These are phyloP conservation scores for Fusarium virguliforme DNA, from an alignment of 2,329 filamentous ascomycete species.

Conservation along the genomic window DNA sequence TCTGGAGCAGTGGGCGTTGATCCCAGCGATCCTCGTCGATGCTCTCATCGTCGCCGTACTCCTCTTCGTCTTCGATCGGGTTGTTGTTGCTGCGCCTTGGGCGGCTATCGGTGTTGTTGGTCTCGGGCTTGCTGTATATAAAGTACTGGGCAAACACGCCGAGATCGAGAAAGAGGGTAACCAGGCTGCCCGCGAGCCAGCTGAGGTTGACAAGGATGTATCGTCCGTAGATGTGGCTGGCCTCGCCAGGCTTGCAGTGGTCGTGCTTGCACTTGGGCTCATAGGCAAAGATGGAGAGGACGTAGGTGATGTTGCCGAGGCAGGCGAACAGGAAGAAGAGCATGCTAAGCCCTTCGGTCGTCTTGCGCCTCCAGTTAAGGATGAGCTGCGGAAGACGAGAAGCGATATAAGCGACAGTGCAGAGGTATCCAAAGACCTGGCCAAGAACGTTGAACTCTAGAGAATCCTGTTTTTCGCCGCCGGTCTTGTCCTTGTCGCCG, in stretches of 20 bases:
- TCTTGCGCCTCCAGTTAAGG: slow-evolving; percentile 92
- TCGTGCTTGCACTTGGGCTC: slow-evolving; percentile 77
- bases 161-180: slow-evolving; percentile 88
- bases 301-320: slow-evolving; percentile 94
- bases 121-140: slow-evolving; percentile 75
- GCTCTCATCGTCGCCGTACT: slow-evolving; percentile 52
- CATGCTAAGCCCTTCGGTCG: slow-evolving; percentile 92
- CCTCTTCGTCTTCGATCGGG: slow-evolving; percentile 45
- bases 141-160: slow-evolving; percentile 94
- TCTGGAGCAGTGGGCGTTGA: slow-evolving; percentile 58
- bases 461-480: slow-evolving; percentile 61
- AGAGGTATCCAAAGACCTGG: slow-evolving; percentile 94
- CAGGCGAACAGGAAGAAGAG: slow-evolving; percentile 98
- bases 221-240: slow-evolving; percentile 76
- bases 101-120: slow-evolving; percentile 41
- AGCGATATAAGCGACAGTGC: slow-evolving; percentile 89
- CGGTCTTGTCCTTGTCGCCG: slow-evolving; percentile 58
- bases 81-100: slow-evolving; percentile 24
- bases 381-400: slow-evolving; percentile 91
- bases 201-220: slow-evolving; percentile 93
- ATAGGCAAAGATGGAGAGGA: slow-evolving; percentile 91
- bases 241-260: slow-evolving; percentile 77
- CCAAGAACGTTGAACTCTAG: slow-evolving; percentile 83
- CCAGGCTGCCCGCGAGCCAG: slow-evolving; percentile 91
- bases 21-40: slow-evolving; percentile 57